A percentile compares a stretch with the other conserved stretches of the same genome.
These are phyloP conservation scores for Gymnopus androsaceus DNA, from an alignment of 1,284 basidiomycete genomes.

Conservation along the genomic window DNA sequence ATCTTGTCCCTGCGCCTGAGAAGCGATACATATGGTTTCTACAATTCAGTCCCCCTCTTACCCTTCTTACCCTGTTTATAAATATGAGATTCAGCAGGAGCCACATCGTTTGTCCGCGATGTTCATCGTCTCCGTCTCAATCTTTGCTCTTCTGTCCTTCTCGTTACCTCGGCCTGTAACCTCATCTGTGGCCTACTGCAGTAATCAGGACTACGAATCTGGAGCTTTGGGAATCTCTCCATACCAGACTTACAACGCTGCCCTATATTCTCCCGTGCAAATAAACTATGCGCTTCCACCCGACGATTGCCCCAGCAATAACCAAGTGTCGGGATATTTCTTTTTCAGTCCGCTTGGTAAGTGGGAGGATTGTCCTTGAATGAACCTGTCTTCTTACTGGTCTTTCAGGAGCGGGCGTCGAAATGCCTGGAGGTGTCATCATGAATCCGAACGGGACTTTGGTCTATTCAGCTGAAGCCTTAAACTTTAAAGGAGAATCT, in stretches of 20 bases:
- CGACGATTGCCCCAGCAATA: background rate
- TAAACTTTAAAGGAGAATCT: background rate
- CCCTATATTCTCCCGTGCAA: background rate
- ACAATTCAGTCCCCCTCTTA: too few relatives aligned
- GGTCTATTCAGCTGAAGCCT: background rate
- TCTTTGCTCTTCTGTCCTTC: background rate
- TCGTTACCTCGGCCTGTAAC: background rate
- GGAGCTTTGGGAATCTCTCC: background rate
- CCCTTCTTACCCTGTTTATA: too few relatives aligned
- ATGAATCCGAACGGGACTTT: constrained; percentile 6
- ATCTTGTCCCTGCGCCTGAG: too few relatives aligned
- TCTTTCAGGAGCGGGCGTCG: background rate
- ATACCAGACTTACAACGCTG: constrained; percentile 4
- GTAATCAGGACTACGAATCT: constrained; percentile 1
- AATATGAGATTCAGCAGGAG: too few relatives aligned
- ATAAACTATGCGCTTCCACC: constrained; percentile 1
- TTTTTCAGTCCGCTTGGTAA: background rate
- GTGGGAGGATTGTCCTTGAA: background rate
- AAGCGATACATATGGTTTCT: too few relatives aligned
- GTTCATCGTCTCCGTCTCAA: background rate
- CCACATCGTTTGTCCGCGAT: background rate
- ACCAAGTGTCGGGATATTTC: background rate
- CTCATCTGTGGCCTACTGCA: constrained; percentile 5
- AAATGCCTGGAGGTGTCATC: background rate
- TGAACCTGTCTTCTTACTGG: background rate